Percentiles rank a stretch among this genome's conserved stretches.
These are phyloP conservation scores for Globisporangium nunn DNA, from an alignment of 352 stramenopile species.

Conservation along the genomic window DNA sequence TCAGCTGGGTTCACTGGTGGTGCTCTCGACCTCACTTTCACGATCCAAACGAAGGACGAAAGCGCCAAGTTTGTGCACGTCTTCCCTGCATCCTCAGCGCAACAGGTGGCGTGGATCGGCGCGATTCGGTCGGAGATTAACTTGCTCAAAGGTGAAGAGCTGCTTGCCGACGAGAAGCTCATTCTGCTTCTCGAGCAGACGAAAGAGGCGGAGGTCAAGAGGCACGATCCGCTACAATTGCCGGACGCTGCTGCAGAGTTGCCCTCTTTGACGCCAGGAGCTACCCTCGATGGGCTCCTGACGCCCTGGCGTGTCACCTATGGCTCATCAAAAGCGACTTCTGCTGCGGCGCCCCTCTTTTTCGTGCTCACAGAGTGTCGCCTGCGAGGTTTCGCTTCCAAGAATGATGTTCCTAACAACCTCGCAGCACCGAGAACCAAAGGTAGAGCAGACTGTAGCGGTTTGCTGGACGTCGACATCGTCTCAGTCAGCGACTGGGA, in stretches of 20 bases:
- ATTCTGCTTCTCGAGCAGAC: conserved; percentile 34
- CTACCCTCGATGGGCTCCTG: conserved; percentile 48
- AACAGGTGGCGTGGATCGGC: conserved; percentile 34
- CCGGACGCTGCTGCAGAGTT: not conserved
- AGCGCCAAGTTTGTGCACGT: conserved; percentile 24
- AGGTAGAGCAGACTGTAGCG: not conserved
- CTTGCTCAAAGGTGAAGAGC: conserved; percentile 40
- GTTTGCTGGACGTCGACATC: conserved; percentile 29
- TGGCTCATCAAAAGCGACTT: not conserved
- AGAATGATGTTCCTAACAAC: conserved; percentile 1
- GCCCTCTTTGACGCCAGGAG: conserved; percentile 13
- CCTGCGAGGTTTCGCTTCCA: conserved; percentile 24
- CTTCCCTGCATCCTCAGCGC: conserved; percentile 26
- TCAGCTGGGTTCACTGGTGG: not conserved
- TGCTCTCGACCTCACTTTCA: not conserved
- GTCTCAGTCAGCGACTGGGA: conserved; percentile 39
- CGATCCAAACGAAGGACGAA: conserved; percentile 11
- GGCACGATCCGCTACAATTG: not conserved
- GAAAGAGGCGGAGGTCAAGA: conserved; percentile 14
- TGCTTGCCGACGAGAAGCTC: conserved; percentile 43
- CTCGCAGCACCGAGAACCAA: not conserved
- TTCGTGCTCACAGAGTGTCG: conserved; percentile 29
- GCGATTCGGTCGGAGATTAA: conserved; percentile 33
- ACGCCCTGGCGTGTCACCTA: conserved; percentile 27
- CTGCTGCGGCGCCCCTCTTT: conserved; percentile 15